Percentiles rank a stretch among this genome's conserved stretches.
phyloP scores from a whole-genome alignment of 768 basidiomycete species.

The Auricularia auricula-judae region DNA sequence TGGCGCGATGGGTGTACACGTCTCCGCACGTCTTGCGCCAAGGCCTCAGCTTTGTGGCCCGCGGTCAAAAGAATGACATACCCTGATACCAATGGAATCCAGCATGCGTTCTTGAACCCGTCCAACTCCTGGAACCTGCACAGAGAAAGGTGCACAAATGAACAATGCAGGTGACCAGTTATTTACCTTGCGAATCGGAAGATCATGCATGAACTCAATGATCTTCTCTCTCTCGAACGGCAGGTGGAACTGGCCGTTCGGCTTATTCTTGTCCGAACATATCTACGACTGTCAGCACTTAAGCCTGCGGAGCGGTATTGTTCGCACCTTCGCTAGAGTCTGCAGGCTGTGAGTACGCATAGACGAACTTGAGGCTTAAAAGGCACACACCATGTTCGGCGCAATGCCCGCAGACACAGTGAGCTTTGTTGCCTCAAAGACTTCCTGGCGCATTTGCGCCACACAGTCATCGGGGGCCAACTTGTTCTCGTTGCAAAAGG shows the following conservation, averaged over 20 bases:
- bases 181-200: slow-evolving; percentile 62
- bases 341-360: slow-evolving; percentile 19
- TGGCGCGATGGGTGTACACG: slow-evolving; percentile 64
- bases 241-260: slow-evolving; percentile 82
- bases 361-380: slow-evolving; percentile 1
- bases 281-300: slow-evolving; percentile 37
- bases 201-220: slow-evolving; percentile 62
- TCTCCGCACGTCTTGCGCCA: slow-evolving; percentile 72
- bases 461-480: slow-evolving; percentile 67
- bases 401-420: slow-evolving; percentile 95
- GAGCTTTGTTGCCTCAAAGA: slow-evolving; percentile 67
- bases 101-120: slow-evolving; percentile 81
- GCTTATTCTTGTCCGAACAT: slow-evolving; percentile 95
- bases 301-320: slow-evolving; percentile 2
- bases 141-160: too few species aligned
- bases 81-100: slow-evolving; percentile 81
- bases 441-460: slow-evolving; percentile 57
- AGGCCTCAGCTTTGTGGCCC: too few species aligned
- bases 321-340: slow-evolving; percentile 83
- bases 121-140: slow-evolving; percentile 70
- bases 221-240: slow-evolving; percentile 54
- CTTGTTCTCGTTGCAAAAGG: slow-evolving; percentile 61
- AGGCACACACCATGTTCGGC: slow-evolving; percentile 67
- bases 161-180: background rate
- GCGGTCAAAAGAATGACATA: slow-evolving; percentile 15